A percentile compares a stretch with the other conserved stretches of the same genome.
phyloP scores from a whole-genome alignment of 257 asterid genomes.

The Lavandula angustifolia region DNA sequence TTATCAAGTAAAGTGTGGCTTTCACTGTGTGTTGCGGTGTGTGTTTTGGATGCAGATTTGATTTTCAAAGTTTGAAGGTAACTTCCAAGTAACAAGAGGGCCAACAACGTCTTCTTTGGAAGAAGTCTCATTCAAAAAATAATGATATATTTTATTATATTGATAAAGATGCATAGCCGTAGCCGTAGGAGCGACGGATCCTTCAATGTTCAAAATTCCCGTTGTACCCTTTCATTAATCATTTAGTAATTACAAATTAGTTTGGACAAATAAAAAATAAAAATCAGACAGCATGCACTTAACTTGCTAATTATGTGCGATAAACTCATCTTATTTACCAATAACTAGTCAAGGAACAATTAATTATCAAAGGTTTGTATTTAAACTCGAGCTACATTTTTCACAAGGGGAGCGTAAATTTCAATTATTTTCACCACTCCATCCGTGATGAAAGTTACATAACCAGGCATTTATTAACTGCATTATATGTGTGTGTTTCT shows the following conservation, averaged over 20 bases:
- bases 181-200: conserved; percentile 50
- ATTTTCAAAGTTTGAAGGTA: conserved; percentile 53
- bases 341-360: too few relatives aligned
- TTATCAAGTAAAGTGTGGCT: background rate
- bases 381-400: conserved; percentile 26
- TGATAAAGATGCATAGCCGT: conserved; percentile 31
- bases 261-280: too few relatives aligned
- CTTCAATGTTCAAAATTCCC: conserved; percentile 35
- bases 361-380: too few relatives aligned
- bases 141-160: background rate
- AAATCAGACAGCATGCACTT: too few relatives aligned
- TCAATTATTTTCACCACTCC: background rate
- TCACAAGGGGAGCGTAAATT: conserved; percentile 39
- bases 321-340: too few relatives aligned
- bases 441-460: conserved; percentile 25
- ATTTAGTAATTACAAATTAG: background rate
- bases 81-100: conserved; percentile 43
- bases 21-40: conserved; percentile 3
- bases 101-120: conserved; percentile 58
- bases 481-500: background rate
- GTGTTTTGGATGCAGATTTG: conserved; percentile 38
- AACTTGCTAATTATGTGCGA: too few relatives aligned
- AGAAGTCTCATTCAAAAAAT: conserved; percentile 40
- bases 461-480: conserved; percentile 13
- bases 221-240: conserved; percentile 30